Evolutionary conservation across 176 grass and related monocot species (phyloP), one percentile per base, ranked within the genome.

Genomic region (Pontederia crassipes): DNA sequence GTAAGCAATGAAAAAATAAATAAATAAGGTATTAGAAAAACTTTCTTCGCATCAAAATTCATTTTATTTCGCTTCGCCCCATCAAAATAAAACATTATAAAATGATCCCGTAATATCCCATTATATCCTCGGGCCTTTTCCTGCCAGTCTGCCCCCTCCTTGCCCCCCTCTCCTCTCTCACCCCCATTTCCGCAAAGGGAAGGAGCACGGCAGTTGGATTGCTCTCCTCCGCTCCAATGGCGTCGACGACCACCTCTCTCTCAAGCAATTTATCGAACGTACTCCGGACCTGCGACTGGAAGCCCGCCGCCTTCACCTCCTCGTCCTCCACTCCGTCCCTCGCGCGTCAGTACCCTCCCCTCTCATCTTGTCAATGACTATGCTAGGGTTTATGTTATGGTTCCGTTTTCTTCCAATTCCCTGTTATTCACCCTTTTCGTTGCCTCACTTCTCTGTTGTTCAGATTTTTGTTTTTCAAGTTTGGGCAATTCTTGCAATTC

Each of bases 221-320:
- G 35, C 10, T 62, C 58, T 62, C 58, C 24, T 40, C 32, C 32
- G 32, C 32, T 3, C 32, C 32, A 72, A 72, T 72, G 70, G 70
- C 48, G 46, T 62, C 70, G 13, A 72, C 48, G 58, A 54, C 58
- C 15, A 49, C 32, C 32, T 1, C 58, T 26, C 26, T 54, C 4
- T 10, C 13, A 27, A 28, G 56, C 15, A 53, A 70, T 24, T 1
- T 70, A n/a, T 48, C 55, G 40, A 72, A 62, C 49, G 24, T 52
- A 15, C 26, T 72, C 10, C 7, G 48, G 13, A 10, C 28, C 13
- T 17, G 7, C 28, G 28, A 16, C 14, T 16, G 48, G 40, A 72
- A 46, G 18, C 16, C 17, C 13, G 57, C 54, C 17, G n/a, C 40
- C 68, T 59, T 24, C 12, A 11, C 54, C 40, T 72, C 49, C n/a